Conservation (phyloP, 129 eudicot genomes). For the Chrysanthemum lavandulifolium region DNA sequence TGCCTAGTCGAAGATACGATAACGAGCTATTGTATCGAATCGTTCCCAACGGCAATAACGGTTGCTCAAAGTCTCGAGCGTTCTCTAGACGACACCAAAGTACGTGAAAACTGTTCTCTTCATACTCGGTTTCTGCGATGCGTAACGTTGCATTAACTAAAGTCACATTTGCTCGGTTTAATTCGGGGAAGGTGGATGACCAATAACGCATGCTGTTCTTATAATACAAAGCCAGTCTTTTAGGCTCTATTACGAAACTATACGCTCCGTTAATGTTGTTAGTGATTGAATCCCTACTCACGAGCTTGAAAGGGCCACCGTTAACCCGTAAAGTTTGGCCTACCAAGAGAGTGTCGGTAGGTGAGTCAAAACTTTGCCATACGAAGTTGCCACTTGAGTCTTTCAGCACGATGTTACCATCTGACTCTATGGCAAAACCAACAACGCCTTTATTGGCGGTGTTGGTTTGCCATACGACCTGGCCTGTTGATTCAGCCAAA, state of each 20-base stretch:
- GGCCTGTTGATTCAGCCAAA: conserved; percentile 36
- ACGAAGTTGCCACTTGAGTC: conserved; percentile 36
- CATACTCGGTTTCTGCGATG: conserved; percentile 16
- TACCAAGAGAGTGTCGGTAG: conserved; percentile 47
- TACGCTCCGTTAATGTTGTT: conserved; percentile 43
- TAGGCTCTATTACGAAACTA: conserved; percentile 36
- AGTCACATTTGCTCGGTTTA: not conserved
- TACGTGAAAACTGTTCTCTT: conserved; percentile 7
- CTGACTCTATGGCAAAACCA: conserved; percentile 24
- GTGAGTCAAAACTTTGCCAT: conserved; percentile 72
- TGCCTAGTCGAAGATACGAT: conserved; percentile 46
- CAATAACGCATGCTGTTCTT: conserved; percentile 32
- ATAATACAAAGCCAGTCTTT: conserved; percentile 34
- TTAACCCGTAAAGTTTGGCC: conserved; percentile 36
- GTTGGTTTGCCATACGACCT: conserved; percentile 49
- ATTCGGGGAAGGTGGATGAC: conserved; percentile 25
- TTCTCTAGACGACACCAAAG: not conserved
- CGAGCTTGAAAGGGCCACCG: conserved; percentile 34
- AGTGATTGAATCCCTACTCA: conserved; percentile 39
- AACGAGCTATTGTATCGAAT: conserved; percentile 40
- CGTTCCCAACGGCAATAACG: not conserved
- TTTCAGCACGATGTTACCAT: conserved; percentile 51
- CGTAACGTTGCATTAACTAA: conserved; percentile 14
- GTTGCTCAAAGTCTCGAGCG: not conserved
- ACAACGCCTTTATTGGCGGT: conserved; percentile 52